Percentiles rank a stretch among this genome's conserved stretches.
Evolutionary conservation across 148 eudicot genomes (phyloP).

Genomic region (Camellia lanceoleosa): DNA sequence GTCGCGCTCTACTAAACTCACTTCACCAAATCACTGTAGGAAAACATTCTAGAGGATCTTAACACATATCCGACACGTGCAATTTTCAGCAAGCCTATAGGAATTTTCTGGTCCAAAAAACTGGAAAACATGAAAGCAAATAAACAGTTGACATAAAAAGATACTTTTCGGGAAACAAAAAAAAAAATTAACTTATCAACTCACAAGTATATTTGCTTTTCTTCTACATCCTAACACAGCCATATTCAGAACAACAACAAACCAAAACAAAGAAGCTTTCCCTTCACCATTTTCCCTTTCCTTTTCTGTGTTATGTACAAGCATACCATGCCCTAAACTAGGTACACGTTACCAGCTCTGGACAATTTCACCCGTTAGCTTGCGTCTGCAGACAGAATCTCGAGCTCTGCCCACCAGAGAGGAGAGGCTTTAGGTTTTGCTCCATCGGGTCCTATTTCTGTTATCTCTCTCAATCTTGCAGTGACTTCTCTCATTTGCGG

Average conservation of each 20-base stretch:
- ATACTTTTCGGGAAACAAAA: no score
- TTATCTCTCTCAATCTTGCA: constrained; percentile 63
- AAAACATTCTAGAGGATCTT: no score
- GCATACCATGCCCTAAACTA: neutral
- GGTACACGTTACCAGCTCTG: neutral
- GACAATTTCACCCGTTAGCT: constrained; percentile 16
- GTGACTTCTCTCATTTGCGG: constrained; percentile 61
- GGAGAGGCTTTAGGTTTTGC: constrained; percentile 70
- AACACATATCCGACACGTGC: no score
- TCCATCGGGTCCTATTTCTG: constrained; percentile 47
- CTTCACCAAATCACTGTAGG: no score
- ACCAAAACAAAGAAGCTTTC: neutral
- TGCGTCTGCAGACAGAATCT: constrained; percentile 43
- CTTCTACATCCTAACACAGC: neutral
- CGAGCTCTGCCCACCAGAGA: constrained; percentile 91
- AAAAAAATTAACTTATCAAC: no score
- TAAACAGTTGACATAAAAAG: no score
- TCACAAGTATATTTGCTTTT: neutral
- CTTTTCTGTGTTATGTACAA: neutral
- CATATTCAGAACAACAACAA: neutral
- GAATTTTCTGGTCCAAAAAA: no score
- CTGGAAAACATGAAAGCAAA: no score
- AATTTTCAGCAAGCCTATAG: no score
- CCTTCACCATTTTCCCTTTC: neutral
- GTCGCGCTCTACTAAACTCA: no score